Conservation (phyloP, 768 basidiomycete genomes). For the Floccularia luteovirens region DNA sequence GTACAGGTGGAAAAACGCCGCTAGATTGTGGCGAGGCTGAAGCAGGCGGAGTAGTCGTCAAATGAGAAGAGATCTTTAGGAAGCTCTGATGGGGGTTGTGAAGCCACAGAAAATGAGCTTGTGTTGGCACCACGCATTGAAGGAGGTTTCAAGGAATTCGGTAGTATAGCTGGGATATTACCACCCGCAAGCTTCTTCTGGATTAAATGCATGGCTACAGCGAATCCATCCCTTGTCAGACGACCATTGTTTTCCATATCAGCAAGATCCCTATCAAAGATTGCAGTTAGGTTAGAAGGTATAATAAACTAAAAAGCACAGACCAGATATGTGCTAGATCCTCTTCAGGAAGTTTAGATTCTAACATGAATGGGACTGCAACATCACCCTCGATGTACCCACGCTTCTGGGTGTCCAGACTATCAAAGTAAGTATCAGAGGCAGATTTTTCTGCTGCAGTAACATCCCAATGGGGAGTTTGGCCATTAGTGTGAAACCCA, state of each 20-base stretch:
- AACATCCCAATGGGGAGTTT: conserved; percentile 67
- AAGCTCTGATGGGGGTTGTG: conserved; percentile 38
- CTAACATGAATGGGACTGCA: conserved; percentile 93
- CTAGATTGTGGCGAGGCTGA: conserved; percentile 36
- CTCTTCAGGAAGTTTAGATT: conserved; percentile 77
- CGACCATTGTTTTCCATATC: conserved; percentile 85
- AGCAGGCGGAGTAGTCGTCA: conserved; percentile 48
- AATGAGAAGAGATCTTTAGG: conserved; percentile 38
- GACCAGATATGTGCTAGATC: conserved; percentile 90
- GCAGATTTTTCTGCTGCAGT: conserved; percentile 70
- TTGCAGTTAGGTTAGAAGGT: conserved; percentile 3
- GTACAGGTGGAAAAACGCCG: conserved; percentile 20
- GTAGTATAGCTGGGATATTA: conserved; percentile 66
- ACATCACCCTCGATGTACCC: conserved; percentile 90
- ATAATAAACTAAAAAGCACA: neutral
- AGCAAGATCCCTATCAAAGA: conserved; percentile 72
- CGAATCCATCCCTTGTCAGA: conserved; percentile 87
- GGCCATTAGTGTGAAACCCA: conserved; percentile 17
- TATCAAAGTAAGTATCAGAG: conserved; percentile 74
- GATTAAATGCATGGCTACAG: conserved; percentile 92
- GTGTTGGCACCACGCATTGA: conserved; percentile 54
- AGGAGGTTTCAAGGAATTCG: conserved; percentile 74
- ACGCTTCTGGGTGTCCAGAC: conserved; percentile 64
- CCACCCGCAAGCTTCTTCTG: conserved; percentile 77
- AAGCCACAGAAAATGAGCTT: conserved; percentile 27